Percentiles rank a stretch among this genome's conserved stretches.
These are phyloP conservation scores for Lolium multiflorum DNA, from an alignment of 176 grass and related monocot species.

Conservation along the genomic window DNA sequence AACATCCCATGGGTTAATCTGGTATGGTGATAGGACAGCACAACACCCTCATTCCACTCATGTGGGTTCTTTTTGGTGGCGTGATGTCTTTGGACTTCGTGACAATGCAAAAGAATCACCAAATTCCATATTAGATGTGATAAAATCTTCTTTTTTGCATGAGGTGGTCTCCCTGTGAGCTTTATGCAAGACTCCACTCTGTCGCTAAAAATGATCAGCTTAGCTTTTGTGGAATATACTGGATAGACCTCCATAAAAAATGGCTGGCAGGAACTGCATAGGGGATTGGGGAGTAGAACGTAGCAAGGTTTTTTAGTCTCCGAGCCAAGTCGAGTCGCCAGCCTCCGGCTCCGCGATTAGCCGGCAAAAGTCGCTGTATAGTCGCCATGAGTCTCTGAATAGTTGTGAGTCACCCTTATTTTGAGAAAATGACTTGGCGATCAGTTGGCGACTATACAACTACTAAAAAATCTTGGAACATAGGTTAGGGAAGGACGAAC, in stretches of 20 bases:
- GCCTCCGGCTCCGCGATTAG: too few species aligned
- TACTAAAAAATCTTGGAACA: too few species aligned
- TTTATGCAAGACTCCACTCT: slow-evolving; percentile 14
- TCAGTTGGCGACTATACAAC: too few species aligned
- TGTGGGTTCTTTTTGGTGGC: slow-evolving; percentile 5
- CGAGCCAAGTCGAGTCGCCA: too few species aligned
- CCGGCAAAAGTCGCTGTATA: too few species aligned
- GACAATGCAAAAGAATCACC: background rate
- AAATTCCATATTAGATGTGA: background rate
- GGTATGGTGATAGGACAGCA: background rate
- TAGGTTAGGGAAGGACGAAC: background rate
- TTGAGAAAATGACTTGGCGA: too few species aligned
- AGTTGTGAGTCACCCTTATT: too few species aligned
- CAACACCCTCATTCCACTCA: background rate
- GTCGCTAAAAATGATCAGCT: background rate
- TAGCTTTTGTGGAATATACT: background rate
- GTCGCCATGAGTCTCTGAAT: too few species aligned
- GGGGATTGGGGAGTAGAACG: background rate
- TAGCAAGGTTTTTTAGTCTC: too few species aligned
- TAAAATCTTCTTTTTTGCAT: background rate
- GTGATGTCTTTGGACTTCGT: background rate
- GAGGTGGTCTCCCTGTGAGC: background rate
- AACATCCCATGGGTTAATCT: slow-evolving; percentile 3
- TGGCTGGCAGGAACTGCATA: background rate
- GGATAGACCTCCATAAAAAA: background rate